Percentiles rank a stretch among this genome's conserved stretches.
These are phyloP conservation scores for Arabidopsis arenosa DNA, from an alignment of 345 rosid species.

Conservation along the genomic window DNA sequence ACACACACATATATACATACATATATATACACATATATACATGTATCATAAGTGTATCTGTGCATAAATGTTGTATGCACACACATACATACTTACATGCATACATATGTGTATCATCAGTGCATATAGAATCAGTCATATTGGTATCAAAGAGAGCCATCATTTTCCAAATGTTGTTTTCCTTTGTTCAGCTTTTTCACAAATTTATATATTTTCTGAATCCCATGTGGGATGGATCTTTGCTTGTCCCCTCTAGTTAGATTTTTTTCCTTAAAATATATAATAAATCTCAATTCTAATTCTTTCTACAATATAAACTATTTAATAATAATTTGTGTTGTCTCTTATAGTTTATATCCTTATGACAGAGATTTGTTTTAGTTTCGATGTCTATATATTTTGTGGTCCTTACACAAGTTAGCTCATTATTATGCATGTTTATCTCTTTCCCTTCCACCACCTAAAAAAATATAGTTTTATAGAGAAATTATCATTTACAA, in stretches of 20 bases:
- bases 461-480: slow-evolving; percentile 13
- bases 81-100: not conserved
- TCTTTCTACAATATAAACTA: slow-evolving; percentile 25
- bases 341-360: slow-evolving; percentile 46
- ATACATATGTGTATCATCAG: not conserved
- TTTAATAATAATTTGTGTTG: slow-evolving; percentile 32
- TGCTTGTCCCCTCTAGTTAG: slow-evolving; percentile 47
- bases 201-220: slow-evolving; percentile 42
- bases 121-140: slow-evolving; percentile 32
- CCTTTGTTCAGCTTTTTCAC: slow-evolving; percentile 48
- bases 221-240: slow-evolving; percentile 52
- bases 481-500: not conserved
- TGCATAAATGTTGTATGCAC: not conserved
- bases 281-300: slow-evolving; percentile 23
- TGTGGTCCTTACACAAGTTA: slow-evolving; percentile 49
- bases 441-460: slow-evolving; percentile 33
- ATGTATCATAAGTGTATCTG: too few species aligned
- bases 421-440: slow-evolving; percentile 46
- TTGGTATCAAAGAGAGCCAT: slow-evolving; percentile 47
- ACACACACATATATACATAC: not conserved
- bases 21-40: not conserved
- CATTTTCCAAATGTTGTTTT: slow-evolving; percentile 50
- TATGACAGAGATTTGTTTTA: slow-evolving; percentile 40
- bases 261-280: slow-evolving; percentile 30
- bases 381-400: slow-evolving; percentile 26